These are phyloP conservation scores for Schizonepeta tenuifolia DNA, from an alignment of 257 asterid species.

Conservation along the genomic window DNA sequence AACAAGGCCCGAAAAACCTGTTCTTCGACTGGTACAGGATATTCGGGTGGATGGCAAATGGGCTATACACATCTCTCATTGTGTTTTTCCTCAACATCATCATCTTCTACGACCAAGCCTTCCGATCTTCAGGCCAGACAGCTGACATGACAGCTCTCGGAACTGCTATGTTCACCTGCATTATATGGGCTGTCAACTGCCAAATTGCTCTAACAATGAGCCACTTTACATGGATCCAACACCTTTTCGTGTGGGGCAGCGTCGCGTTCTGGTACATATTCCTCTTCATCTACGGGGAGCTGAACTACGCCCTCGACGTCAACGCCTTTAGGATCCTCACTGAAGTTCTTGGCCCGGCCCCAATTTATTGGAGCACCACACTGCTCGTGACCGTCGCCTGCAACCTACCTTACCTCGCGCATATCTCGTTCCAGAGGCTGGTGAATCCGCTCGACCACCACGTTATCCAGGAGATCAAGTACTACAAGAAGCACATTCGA, in stretches of 20 bases:
- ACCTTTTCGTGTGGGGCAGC: slow-evolving; percentile 81
- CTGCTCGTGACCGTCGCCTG: slow-evolving; percentile 68
- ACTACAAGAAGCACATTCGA: slow-evolving; percentile 63
- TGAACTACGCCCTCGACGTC: slow-evolving; percentile 48
- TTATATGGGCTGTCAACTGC: slow-evolving; percentile 86
- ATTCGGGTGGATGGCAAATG: slow-evolving; percentile 96
- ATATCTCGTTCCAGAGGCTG: slow-evolving; percentile 69
- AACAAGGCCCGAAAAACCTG: slow-evolving; percentile 90
- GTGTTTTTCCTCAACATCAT: slow-evolving; percentile 76
- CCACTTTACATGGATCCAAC: slow-evolving; percentile 92
- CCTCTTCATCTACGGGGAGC: slow-evolving; percentile 62
- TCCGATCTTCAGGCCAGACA: slow-evolving; percentile 76
- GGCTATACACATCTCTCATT: slow-evolving; percentile 77
- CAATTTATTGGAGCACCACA: slow-evolving; percentile 79
- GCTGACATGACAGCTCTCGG: slow-evolving; percentile 92
- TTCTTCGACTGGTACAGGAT: slow-evolving; percentile 91
- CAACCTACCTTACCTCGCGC: slow-evolving; percentile 78
- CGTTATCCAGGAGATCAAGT: slow-evolving; percentile 85
- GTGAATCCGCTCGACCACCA: slow-evolving; percentile 91
- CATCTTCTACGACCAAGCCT: slow-evolving; percentile 82
- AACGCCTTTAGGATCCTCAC: slow-evolving; percentile 62
- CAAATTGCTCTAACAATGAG: slow-evolving; percentile 82
- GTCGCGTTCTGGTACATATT: slow-evolving; percentile 72
- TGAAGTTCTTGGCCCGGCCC: slow-evolving; percentile 84
- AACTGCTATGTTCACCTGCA: slow-evolving; percentile 84